These are phyloP conservation scores for Setaria italica DNA, from an alignment of 202 grass and related monocot species.

Conservation along the genomic window DNA sequence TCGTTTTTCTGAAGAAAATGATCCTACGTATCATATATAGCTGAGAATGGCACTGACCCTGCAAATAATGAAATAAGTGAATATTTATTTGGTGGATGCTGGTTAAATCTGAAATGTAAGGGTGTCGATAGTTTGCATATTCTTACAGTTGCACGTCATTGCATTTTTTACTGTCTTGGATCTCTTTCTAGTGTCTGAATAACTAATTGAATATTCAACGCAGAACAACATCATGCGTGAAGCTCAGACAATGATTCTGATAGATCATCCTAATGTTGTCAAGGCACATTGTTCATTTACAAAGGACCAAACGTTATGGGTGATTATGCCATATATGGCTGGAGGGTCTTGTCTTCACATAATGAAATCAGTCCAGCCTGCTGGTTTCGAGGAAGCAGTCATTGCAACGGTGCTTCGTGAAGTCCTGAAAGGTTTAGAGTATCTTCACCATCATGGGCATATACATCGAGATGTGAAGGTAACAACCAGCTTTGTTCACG, in stretches of 20 bases:
- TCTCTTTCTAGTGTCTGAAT: slow-evolving; percentile 16
- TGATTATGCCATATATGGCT: slow-evolving; percentile 96
- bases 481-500: neutral
- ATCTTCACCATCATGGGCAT: slow-evolving; percentile 90
- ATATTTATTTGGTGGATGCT: neutral
- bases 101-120: neutral
- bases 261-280: slow-evolving; percentile 90
- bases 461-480: slow-evolving; percentile 98
- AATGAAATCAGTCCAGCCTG: slow-evolving; percentile 85
- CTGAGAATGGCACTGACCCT: neutral
- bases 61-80: neutral
- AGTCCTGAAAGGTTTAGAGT: slow-evolving; percentile 88
- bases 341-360: slow-evolving; percentile 98
- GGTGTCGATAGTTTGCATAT: neutral
- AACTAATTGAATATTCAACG: slow-evolving; percentile 9
- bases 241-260: slow-evolving; percentile 92
- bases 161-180: neutral
- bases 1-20: neutral
- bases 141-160: neutral
- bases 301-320: slow-evolving; percentile 74
- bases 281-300: slow-evolving; percentile 92
- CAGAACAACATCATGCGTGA: slow-evolving; percentile 94
- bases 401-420: slow-evolving; percentile 89
- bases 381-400: slow-evolving; percentile 78
- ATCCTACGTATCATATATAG: neutral